Percentiles rank a stretch among this genome's conserved stretches.
phyloP scores from a whole-genome alignment of 495 filamentous ascomycete genomes.

The Penicillium macrosclerotiorum region DNA sequence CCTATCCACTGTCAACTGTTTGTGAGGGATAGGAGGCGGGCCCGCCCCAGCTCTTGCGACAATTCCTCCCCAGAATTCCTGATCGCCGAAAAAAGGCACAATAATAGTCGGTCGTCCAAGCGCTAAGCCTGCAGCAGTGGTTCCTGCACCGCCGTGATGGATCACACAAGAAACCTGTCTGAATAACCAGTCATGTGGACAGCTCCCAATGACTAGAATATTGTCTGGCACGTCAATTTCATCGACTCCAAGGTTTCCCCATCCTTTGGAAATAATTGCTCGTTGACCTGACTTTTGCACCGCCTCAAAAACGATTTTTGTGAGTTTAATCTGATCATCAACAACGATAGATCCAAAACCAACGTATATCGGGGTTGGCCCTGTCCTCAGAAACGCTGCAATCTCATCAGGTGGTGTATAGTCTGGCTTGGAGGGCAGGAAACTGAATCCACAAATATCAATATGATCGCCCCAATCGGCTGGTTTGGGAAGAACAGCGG shows the following conservation, averaged over 20 bases:
- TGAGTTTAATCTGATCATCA: conserved; percentile 67
- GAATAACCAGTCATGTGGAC: conserved; percentile 84
- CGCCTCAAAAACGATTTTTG: conserved; percentile 66
- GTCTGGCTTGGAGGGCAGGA: conserved; percentile 61
- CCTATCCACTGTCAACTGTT: conserved; percentile 59
- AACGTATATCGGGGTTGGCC: conserved; percentile 73
- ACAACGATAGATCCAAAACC: conserved; percentile 83
- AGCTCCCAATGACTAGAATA: conserved; percentile 76
- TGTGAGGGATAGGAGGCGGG: conserved; percentile 67
- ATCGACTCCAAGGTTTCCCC: conserved; percentile 72
- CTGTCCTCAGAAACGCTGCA: conserved; percentile 59
- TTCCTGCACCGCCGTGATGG: conserved; percentile 82
- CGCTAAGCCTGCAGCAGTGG: conserved; percentile 71
- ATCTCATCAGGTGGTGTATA: conserved; percentile 65
- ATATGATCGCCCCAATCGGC: conserved; percentile 72
- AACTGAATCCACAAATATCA: conserved; percentile 71
- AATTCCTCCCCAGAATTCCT: conserved; percentile 81
- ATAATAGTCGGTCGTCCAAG: conserved; percentile 69
- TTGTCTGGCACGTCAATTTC: conserved; percentile 56
- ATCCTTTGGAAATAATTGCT: conserved; percentile 76
- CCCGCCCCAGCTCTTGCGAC: conserved; percentile 70
- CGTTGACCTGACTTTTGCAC: conserved; percentile 63
- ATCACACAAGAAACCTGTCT: conserved; percentile 70
- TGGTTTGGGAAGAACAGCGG: conserved; percentile 76
- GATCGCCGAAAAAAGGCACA: conserved; percentile 84